phyloP scores from a whole-genome alignment of 2,329 filamentous ascomycete genomes.

The Pseudopyrenochaeta lycopersici region DNA sequence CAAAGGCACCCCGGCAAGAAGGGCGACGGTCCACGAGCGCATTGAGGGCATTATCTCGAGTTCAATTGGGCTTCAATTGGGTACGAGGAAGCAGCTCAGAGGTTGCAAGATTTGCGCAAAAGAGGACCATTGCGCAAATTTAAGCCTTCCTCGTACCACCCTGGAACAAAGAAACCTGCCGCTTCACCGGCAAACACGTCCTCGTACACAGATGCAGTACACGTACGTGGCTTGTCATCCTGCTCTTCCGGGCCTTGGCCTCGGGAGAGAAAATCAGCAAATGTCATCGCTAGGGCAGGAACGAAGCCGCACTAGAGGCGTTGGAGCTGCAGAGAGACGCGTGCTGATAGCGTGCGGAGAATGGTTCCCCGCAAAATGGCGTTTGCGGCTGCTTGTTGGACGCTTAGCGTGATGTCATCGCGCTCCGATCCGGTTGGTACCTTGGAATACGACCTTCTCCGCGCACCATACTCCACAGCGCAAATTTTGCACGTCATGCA shows the following conservation, averaged over 20 bases:
- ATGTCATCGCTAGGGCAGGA: background rate
- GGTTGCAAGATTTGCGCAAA: background rate
- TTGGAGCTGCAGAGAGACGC: background rate
- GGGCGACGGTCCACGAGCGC: constrained; percentile 16
- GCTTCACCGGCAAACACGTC: constrained; percentile 2
- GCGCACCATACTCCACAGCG: background rate
- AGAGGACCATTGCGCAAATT: constrained; percentile 5
- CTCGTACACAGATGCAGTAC: constrained; percentile 1
- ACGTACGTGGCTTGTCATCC: constrained; percentile 33
- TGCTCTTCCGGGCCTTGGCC: background rate
- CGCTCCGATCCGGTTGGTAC: constrained; percentile 15
- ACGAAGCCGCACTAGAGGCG: background rate
- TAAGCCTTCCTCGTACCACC: constrained; percentile 7
- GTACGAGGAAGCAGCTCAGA: constrained; percentile 6
- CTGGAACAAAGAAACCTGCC: constrained; percentile 24
- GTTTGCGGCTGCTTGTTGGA: constrained; percentile 12
- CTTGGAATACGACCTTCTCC: background rate
- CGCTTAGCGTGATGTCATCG: constrained; percentile 28
- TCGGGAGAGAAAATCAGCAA: constrained; percentile 5
- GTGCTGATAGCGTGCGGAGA: constrained; percentile 8
- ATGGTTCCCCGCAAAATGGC: constrained; percentile 27
- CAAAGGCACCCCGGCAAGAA: constrained; percentile 33
- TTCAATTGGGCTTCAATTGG: constrained; percentile 5
- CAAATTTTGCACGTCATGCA: background rate
- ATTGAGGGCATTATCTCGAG: constrained; percentile 15